Evolutionary conservation across 179 eudicot species (phyloP).

Genomic region (Nepenthes alata): DNA sequence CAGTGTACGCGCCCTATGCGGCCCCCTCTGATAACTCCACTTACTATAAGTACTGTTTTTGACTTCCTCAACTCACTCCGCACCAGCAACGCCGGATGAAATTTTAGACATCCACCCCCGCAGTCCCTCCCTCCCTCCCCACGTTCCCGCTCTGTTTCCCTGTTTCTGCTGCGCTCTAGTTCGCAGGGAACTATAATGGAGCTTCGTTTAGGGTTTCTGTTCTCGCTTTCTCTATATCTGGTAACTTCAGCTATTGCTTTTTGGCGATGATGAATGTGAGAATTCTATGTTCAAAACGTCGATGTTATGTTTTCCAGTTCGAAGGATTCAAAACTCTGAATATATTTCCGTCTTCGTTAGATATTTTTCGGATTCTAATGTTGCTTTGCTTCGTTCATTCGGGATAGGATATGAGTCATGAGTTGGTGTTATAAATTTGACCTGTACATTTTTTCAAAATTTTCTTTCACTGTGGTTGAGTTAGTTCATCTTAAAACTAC

Average conservation of each 20-base stretch:
- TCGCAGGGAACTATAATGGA: constrained; percentile 4
- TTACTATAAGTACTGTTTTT: neutral
- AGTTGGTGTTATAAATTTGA: too few relatives aligned
- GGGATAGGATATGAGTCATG: too few relatives aligned
- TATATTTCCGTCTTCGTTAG: too few relatives aligned
- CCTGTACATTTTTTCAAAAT: too few relatives aligned
- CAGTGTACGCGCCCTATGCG: neutral
- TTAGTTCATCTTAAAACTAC: too few relatives aligned
- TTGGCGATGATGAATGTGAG: neutral
- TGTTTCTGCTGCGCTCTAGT: neutral
- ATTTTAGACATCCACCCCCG: neutral
- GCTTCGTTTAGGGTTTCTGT: constrained; percentile 5
- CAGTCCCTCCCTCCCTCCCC: neutral
- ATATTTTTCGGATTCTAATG: too few relatives aligned
- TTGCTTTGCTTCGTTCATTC: too few relatives aligned
- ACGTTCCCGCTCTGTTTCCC: neutral
- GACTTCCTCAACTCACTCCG: neutral
- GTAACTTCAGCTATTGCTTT: neutral
- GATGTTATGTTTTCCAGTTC: too few relatives aligned
- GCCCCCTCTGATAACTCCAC: too few relatives aligned
- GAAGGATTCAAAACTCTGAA: too few relatives aligned
- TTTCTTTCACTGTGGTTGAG: too few relatives aligned
- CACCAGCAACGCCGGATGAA: neutral
- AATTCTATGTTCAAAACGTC: too few relatives aligned
- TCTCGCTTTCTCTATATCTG: neutral